Evolutionary conservation across 2,329 filamentous ascomycete species (phyloP).

Genomic region (Akanthomyces muscarius): DNA sequence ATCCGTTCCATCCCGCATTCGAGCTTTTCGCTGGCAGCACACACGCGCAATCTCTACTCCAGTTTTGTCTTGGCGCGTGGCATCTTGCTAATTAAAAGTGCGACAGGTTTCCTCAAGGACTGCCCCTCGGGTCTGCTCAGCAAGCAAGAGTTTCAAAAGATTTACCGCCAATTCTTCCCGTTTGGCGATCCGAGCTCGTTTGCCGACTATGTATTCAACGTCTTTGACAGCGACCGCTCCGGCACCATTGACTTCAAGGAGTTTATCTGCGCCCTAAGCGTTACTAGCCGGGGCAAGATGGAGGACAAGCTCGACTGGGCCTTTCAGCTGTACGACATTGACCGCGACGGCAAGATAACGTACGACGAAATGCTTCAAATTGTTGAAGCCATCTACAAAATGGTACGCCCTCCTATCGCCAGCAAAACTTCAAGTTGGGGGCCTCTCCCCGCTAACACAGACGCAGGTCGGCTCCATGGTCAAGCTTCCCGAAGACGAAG

Average conservation of each 20-base stretch:
- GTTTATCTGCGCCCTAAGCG: conserved; percentile 96
- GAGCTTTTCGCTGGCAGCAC: too few species aligned
- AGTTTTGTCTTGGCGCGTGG: too few species aligned
- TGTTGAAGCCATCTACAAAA: conserved; percentile 99
- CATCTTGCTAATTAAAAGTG: neutral
- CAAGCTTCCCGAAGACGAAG: conserved; percentile 95
- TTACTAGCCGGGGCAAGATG: conserved; percentile 96
- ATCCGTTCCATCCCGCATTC: neutral
- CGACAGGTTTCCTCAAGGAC: conserved; percentile 89
- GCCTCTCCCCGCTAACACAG: neutral
- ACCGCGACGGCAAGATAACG: conserved; percentile 97
- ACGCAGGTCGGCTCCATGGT: conserved; percentile 94
- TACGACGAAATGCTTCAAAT: conserved; percentile 99
- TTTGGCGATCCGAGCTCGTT: conserved; percentile 97
- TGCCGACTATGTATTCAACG: conserved; percentile 98
- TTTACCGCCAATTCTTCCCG: conserved; percentile 98
- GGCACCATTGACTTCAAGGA: conserved; percentile 99
- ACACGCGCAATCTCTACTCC: too few species aligned
- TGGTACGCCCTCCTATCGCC: conserved; percentile 58
- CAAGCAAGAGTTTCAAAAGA: conserved; percentile 99
- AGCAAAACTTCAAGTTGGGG: neutral
- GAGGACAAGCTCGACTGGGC: conserved; percentile 99
- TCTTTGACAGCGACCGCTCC: conserved; percentile 96
- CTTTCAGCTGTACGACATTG: conserved; percentile 98
- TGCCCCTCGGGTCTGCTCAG: conserved; percentile 95